phyloP scores from a whole-genome alignment of 2,329 filamentous ascomycete species.

The Fusarium piperis region DNA sequence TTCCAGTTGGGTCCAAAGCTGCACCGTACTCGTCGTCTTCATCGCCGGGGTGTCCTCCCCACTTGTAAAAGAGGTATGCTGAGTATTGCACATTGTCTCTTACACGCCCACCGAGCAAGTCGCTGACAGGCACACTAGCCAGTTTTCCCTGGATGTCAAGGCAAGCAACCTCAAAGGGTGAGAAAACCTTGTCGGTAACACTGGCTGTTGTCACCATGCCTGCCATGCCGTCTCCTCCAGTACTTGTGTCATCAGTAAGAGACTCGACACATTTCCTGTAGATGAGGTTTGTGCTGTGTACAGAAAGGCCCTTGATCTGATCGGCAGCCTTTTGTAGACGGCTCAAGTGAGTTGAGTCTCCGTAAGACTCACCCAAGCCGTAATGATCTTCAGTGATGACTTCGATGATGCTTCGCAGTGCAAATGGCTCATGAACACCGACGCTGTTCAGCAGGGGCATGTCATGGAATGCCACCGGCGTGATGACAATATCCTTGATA shows the following conservation, averaged over 20 bases:
- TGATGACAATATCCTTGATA: slow-evolving; percentile 54
- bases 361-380: slow-evolving; percentile 54
- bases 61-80: slow-evolving; percentile 56
- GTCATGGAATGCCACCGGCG: slow-evolving; percentile 55
- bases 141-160: slow-evolving; percentile 55
- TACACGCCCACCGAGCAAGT: slow-evolving; percentile 52
- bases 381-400: slow-evolving; percentile 48
- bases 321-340: slow-evolving; percentile 47
- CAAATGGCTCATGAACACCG: slow-evolving; percentile 55
- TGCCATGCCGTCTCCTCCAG: slow-evolving; percentile 68
- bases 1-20: slow-evolving; percentile 48
- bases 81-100: slow-evolving; percentile 54
- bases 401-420: slow-evolving; percentile 54
- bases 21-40: slow-evolving; percentile 52
- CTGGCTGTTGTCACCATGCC: slow-evolving; percentile 55
- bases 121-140: slow-evolving; percentile 50
- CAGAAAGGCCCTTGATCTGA: slow-evolving; percentile 42
- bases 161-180: slow-evolving; percentile 54
- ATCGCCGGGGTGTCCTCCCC: slow-evolving; percentile 52
- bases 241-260: slow-evolving; percentile 61
- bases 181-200: slow-evolving; percentile 53
- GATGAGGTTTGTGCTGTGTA: slow-evolving; percentile 79
- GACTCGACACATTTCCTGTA: slow-evolving; percentile 86
- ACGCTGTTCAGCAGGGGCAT: slow-evolving; percentile 56
- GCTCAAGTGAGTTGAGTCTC: slow-evolving; percentile 49